Conservation (phyloP, 202 grass and related monocot species). For the Saccharum hybrid region DNA sequence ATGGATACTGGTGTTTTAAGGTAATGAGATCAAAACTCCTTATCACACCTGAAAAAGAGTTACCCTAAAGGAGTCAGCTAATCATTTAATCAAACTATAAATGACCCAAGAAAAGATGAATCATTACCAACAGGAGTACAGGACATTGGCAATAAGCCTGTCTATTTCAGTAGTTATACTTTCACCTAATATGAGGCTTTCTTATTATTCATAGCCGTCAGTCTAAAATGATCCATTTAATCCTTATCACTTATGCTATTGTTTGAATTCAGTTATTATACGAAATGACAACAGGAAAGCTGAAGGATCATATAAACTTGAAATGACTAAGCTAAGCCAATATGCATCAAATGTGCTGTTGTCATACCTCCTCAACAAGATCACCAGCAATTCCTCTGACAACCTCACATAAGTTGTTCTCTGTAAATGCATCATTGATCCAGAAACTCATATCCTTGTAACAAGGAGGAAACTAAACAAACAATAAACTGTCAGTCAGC, state of each 20-base stretch:
- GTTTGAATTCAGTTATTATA: conserved; percentile 18
- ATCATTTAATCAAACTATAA: not conserved
- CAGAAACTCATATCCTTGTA: conserved; percentile 99
- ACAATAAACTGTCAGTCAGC: conserved; percentile 19
- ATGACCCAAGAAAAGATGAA: not conserved
- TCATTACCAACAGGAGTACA: not conserved
- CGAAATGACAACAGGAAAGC: conserved; percentile 25
- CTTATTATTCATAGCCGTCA: not conserved
- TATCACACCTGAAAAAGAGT: not conserved
- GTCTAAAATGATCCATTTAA: conserved; percentile 31
- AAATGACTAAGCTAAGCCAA: conserved; percentile 11
- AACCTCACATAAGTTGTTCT: conserved; percentile 98
- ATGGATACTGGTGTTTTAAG: conserved; percentile 10
- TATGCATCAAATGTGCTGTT: conserved; percentile 12
- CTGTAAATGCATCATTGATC: conserved; percentile 89
- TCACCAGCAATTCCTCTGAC: conserved; percentile 97
- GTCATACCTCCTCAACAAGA: conserved; percentile 86
- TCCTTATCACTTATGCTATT: conserved; percentile 16
- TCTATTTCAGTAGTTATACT: not conserved
- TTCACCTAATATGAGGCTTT: conserved; percentile 33
- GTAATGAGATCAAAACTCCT: conserved; percentile 1
- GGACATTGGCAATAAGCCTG: not conserved
- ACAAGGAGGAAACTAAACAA: conserved; percentile 93
- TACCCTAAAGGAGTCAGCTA: not conserved
- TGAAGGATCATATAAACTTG: conserved; percentile 5